Conservation (phyloP, 2,329 filamentous ascomycete species). For the Amesomyces nigricolor region DNA sequence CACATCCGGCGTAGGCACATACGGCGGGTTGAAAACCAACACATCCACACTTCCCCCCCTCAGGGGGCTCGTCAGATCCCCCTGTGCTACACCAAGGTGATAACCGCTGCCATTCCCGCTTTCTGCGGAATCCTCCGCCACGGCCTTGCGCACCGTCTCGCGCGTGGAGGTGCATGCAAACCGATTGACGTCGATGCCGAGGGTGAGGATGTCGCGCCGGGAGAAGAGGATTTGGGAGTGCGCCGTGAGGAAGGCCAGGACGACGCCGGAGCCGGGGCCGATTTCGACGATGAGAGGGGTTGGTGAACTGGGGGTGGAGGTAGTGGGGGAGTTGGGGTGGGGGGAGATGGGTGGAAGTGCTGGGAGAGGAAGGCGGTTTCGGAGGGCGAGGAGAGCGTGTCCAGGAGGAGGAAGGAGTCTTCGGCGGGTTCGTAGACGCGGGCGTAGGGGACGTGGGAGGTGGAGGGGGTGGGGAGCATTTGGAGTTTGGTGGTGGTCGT, state of each 20-base stretch:
- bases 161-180: slow-evolving; percentile 74
- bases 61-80: slow-evolving; percentile 63
- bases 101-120: slow-evolving; percentile 29
- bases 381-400: slow-evolving; percentile 70
- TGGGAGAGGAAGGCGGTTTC: slow-evolving; percentile 64
- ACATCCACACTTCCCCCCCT: slow-evolving; percentile 63
- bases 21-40: slow-evolving; percentile 93
- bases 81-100: slow-evolving; percentile 62
- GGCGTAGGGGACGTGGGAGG: slow-evolving; percentile 82
- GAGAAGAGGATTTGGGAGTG: slow-evolving; percentile 70
- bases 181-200: slow-evolving; percentile 78
- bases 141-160: slow-evolving; percentile 57
- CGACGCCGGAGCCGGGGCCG: slow-evolving; percentile 86
- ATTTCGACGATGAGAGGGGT: slow-evolving; percentile 68
- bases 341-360: slow-evolving; percentile 46
- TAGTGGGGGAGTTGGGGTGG: neutral
- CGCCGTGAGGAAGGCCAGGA: slow-evolving; percentile 81
- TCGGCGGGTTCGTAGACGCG: slow-evolving; percentile 93
- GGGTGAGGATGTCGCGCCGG: slow-evolving; percentile 60
- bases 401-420: slow-evolving; percentile 89
- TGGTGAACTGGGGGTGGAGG: slow-evolving; percentile 34
- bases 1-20: slow-evolving; percentile 78
- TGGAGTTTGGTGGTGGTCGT: slow-evolving; percentile 3
- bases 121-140: slow-evolving; percentile 11
- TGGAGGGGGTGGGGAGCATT: slow-evolving; percentile 93